A percentile compares a stretch with the other conserved stretches of the same genome.
phyloP scores from a whole-genome alignment of 2,329 filamentous ascomycete genomes.

The Diaporthe velutina region DNA sequence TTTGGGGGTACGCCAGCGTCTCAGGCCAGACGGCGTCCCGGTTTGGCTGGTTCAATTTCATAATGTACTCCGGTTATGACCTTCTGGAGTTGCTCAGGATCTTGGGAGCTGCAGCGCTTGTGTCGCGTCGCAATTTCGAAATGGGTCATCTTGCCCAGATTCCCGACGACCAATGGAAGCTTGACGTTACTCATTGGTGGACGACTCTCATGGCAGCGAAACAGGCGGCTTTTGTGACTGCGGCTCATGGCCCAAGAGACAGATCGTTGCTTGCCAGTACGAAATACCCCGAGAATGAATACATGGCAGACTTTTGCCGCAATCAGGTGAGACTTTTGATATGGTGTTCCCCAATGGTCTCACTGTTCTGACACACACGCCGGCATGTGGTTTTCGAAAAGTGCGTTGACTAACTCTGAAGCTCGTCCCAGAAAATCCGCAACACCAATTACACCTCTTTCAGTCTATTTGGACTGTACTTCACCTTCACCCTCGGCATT shows the following conservation, averaged over 20 bases:
- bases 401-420: not conserved
- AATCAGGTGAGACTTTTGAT: conserved; percentile 31
- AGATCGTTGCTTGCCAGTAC: not conserved
- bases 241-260: conserved; percentile 31
- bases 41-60: not conserved
- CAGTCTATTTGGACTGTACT: conserved; percentile 45
- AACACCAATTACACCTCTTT: conserved; percentile 44
- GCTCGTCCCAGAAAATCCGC: conserved; percentile 43
- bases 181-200: conserved; percentile 39
- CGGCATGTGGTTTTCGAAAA: no score
- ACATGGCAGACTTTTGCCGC: conserved; percentile 22
- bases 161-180: conserved; percentile 39
- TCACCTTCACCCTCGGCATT: conserved; percentile 41
- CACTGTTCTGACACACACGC: fast-evolving
- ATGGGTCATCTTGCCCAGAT: not conserved
- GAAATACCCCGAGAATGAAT: not conserved
- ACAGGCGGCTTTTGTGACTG: conserved; percentile 32
- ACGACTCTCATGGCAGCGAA: conserved; percentile 13
- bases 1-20: fast-evolving
- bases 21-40: not conserved
- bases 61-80: not conserved
- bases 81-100: fast-evolving
- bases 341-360: fast-evolving
- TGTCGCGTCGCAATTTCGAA: fast-evolving
- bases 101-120: not conserved